phyloP scores from a whole-genome alignment of 768 basidiomycete species.

The Hysterangium stoloniferum region DNA sequence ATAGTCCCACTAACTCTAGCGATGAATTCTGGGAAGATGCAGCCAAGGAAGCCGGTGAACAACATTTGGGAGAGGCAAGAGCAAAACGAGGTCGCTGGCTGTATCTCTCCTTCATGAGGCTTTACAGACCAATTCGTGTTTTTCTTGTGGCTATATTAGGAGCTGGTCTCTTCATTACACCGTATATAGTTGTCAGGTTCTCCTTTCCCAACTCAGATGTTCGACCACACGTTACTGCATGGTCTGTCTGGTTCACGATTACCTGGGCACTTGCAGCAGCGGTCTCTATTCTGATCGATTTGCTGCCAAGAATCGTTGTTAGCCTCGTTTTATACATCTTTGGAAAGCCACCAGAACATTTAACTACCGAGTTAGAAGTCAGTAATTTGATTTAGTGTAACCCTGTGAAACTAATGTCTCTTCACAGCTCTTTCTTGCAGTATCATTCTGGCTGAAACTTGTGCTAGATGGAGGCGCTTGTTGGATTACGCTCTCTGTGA shows the following conservation, averaged over 20 bases:
- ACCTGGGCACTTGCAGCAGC: constrained; percentile 54
- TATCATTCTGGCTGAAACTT: constrained; percentile 44
- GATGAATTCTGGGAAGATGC: constrained; percentile 76
- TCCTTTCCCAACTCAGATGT: constrained; percentile 44
- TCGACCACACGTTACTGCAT: constrained; percentile 49
- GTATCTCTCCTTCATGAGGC: constrained; percentile 59
- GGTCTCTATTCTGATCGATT: constrained; percentile 59
- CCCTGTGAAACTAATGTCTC: background rate
- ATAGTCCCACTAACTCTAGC: constrained; percentile 42
- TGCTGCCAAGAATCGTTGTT: constrained; percentile 49
- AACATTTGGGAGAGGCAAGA: constrained; percentile 27
- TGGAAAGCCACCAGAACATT: constrained; percentile 54
- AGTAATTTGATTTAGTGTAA: constrained; percentile 12
- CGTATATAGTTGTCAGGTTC: constrained; percentile 59
- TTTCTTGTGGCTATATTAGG: constrained; percentile 53
- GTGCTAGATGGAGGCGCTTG: constrained; percentile 58
- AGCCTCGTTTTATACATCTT: constrained; percentile 40
- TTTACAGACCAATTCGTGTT: constrained; percentile 51
- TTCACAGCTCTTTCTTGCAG: constrained; percentile 5
- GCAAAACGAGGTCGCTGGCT: constrained; percentile 56
- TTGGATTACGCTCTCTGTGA: constrained; percentile 66
- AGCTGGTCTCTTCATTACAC: constrained; percentile 56
- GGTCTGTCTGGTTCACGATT: constrained; percentile 63
- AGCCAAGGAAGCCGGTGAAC: constrained; percentile 36
- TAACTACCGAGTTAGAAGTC: constrained; percentile 66